Evolutionary conservation across 2,329 filamentous ascomycete species (phyloP), one percentile per base, ranked within the genome.

Genomic region (Fusarium musae): DNA sequence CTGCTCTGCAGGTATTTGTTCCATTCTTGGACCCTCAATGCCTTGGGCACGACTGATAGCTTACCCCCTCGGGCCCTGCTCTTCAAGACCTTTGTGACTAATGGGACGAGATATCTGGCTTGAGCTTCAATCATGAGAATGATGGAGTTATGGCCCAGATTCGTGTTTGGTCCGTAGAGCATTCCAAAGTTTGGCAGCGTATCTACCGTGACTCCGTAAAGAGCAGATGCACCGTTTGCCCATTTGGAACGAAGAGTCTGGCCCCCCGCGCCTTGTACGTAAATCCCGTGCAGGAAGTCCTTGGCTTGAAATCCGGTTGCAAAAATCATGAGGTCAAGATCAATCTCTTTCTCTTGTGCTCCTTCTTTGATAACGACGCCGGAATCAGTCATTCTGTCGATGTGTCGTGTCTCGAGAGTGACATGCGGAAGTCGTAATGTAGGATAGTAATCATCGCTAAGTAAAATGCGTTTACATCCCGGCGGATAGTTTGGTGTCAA

Each of bases 1-100:
- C 3, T 32, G 0, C 7, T n/a, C 46, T 49, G 46, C 0, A 49
- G 15, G 28, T n/a, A 28, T 17, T n/a, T 32, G 21, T 49, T 49
- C 46, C 46, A 49, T 32, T 49, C 10, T 12, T 32, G 46, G 7
- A 49, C 46, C 15, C 28, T 49, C 15, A 0, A 0, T 17, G 21
- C 15, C 1, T 4, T 32, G 21, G 46, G 46, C 15, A n/a, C 1
- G 21, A 49, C 0, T 6, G 28, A 32, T 6, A 49, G 1, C 5
- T 32, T n/a, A 0, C 28, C 15, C 3, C 28, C 28, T 17, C 13
- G 9, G 6, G 15, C 28, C 12, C 21, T 49, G 21, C 46, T 49
- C 3, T 17, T 49, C 46, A 49, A 21, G 0, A 49, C 28, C 4
- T 1, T 32, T 6, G 3, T 12, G 4, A 32, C 46, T 6, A 49